These are phyloP conservation scores for Hanseniaspora hatyaiensis DNA, from an alignment of 805 yeast genomes.

Conservation along the genomic window DNA sequence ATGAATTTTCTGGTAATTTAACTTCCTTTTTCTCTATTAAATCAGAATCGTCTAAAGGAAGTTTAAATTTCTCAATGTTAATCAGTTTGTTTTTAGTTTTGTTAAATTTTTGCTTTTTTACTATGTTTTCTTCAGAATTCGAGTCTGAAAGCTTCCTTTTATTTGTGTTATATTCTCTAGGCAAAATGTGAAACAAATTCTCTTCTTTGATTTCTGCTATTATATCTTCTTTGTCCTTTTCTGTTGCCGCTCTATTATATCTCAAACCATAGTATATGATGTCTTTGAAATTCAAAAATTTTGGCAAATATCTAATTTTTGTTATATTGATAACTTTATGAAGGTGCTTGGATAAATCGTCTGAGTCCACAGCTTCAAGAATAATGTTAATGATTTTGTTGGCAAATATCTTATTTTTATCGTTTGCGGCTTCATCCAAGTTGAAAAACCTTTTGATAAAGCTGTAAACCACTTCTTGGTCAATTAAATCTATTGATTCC, in stretches of 20 bases:
- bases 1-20: conserved; percentile 72
- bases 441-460: conserved; percentile 21
- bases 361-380: conserved; percentile 29
- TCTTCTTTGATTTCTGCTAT: conserved; percentile 6
- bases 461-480: conserved; percentile 24
- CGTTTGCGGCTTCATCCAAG: conserved; percentile 18
- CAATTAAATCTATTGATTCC: not conserved
- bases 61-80: conserved; percentile 43
- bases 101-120: conserved; percentile 26
- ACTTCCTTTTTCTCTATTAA: conserved; percentile 59
- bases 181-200: not conserved
- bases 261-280: conserved; percentile 20
- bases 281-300: conserved; percentile 6
- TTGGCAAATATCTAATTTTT: conserved; percentile 5
- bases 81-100: not conserved
- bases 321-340: conserved; percentile 11
- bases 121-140: not conserved
- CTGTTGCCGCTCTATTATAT: conserved; percentile 24
- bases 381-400: conserved; percentile 29
- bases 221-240: conserved; percentile 24
- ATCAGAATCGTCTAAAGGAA: conserved; percentile 64
- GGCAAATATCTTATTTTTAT: conserved; percentile 26
- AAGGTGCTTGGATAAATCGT: conserved; percentile 2
- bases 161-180: not conserved
- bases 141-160: conserved; percentile 2